These are phyloP conservation scores for Stephania cephalantha DNA, from an alignment of 164 flowering plant species.

Conservation along the genomic window DNA sequence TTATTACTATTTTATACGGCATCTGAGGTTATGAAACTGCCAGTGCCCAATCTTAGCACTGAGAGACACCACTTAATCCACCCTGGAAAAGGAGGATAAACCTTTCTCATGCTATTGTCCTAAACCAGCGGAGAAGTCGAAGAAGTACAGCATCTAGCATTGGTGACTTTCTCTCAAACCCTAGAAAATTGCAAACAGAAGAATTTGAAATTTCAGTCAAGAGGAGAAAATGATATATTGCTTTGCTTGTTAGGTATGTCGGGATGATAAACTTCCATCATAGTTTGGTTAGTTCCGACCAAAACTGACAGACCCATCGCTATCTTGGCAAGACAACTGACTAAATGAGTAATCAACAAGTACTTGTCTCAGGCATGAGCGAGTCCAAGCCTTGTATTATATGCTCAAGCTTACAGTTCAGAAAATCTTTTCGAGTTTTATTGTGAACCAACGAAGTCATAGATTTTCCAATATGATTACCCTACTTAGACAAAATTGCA, in stretches of 20 bases:
- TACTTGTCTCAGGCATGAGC: too few relatives aligned
- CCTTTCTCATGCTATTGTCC: slow-evolving; percentile 58
- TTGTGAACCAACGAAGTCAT: background rate
- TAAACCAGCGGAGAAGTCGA: slow-evolving; percentile 72
- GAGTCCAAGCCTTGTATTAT: too few relatives aligned
- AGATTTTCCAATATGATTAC: background rate
- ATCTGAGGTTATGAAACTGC: too few relatives aligned
- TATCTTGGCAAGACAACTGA: background rate
- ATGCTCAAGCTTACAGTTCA: background rate
- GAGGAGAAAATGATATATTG: background rate
- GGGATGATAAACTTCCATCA: background rate
- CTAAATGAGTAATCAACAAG: background rate
- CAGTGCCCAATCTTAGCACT: too few relatives aligned
- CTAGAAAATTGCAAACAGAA: slow-evolving; percentile 24
- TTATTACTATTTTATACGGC: too few relatives aligned
- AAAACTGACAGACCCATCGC: background rate
- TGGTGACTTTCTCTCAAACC: slow-evolving; percentile 68
- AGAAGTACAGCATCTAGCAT: slow-evolving; percentile 72
- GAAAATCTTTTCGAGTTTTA: background rate
- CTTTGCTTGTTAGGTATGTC: background rate
- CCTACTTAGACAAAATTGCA: background rate
- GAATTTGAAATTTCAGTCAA: background rate
- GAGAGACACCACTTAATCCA: too few relatives aligned
- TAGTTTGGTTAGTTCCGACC: background rate
- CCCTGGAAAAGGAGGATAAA: too few relatives aligned